These are phyloP conservation scores for Ganoderma multipileum DNA, from an alignment of 1,284 basidiomycete genomes.

Conservation along the genomic window DNA sequence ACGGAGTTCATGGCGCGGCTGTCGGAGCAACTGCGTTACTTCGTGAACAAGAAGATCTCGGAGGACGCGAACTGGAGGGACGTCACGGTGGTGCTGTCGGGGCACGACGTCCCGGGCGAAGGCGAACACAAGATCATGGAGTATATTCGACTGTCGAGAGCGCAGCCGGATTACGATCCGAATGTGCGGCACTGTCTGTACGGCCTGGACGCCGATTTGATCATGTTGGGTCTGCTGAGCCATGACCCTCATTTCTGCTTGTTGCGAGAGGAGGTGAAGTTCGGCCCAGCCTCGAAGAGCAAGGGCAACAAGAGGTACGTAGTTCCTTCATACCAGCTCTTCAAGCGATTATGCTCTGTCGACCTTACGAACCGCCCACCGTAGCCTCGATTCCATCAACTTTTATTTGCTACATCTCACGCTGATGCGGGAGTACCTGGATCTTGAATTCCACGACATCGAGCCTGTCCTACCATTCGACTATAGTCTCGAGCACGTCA, in stretches of 20 bases:
- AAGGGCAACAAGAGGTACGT: conserved; percentile 74
- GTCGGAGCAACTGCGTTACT: conserved; percentile 93
- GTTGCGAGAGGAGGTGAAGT: conserved; percentile 97
- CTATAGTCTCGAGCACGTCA: conserved; percentile 91
- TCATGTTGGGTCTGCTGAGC: conserved; percentile 97
- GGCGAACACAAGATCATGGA: conserved; percentile 99
- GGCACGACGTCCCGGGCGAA: conserved; percentile 99
- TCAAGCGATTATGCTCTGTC: conserved; percentile 1
- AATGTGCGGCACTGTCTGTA: conserved; percentile 97
- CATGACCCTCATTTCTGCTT: conserved; percentile 99
- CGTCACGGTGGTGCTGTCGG: conserved; percentile 93
- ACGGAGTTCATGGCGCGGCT: conserved; percentile 95
- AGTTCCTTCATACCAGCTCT: background rate
- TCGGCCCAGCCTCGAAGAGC: conserved; percentile 82
- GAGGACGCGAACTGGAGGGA: conserved; percentile 95
- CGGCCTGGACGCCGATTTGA: conserved; percentile 97
- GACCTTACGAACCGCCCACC: background rate
- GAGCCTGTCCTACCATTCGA: conserved; percentile 65
- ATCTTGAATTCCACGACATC: conserved; percentile 89
- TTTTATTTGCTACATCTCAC: conserved; percentile 97
- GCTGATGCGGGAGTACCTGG: conserved; percentile 95
- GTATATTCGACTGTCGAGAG: conserved; percentile 93
- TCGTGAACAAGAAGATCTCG: conserved; percentile 95
- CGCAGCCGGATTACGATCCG: conserved; percentile 94
- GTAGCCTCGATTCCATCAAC: conserved; percentile 85